Conservation (phyloP, 2,329 filamentous ascomycete species). For the Pleurostoma richardsiae region DNA sequence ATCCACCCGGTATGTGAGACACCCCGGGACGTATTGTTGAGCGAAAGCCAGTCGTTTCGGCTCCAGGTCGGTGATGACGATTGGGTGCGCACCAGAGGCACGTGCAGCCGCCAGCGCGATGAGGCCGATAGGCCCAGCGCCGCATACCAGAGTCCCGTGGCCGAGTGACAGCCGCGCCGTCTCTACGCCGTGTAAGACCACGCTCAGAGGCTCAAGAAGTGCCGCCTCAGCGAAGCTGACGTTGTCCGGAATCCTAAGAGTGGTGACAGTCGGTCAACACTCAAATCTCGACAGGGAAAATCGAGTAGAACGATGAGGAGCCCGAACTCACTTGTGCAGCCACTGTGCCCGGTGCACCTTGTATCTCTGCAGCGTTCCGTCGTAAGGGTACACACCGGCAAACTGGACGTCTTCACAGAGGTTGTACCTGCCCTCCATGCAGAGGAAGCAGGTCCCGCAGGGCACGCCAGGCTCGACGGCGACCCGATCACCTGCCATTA, state of each 20-base stretch:
- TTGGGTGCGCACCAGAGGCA: slow-evolving; percentile 57
- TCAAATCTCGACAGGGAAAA: slow-evolving; percentile 1
- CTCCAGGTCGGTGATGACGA: slow-evolving; percentile 61
- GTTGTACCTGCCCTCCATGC: slow-evolving; percentile 56
- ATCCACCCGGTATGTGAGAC: slow-evolving; percentile 49
- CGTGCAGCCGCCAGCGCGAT: slow-evolving; percentile 51
- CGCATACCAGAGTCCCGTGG: slow-evolving; percentile 50
- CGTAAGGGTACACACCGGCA: slow-evolving; percentile 55
- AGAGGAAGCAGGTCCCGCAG: slow-evolving; percentile 56
- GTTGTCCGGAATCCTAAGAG: slow-evolving; percentile 41
- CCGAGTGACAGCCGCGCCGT: slow-evolving; percentile 49
- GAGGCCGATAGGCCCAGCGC: slow-evolving; percentile 60
- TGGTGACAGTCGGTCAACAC: neutral
- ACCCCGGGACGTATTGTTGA: slow-evolving; percentile 48
- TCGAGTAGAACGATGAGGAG: neutral
- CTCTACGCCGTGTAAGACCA: slow-evolving; percentile 57
- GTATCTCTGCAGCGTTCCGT: slow-evolving; percentile 56
- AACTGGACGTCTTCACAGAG: slow-evolving; percentile 59
- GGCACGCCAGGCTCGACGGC: slow-evolving; percentile 63
- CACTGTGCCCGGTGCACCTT: slow-evolving; percentile 58
- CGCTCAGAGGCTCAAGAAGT: slow-evolving; percentile 59
- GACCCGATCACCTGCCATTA: slow-evolving; percentile 50
- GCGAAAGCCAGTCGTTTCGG: slow-evolving; percentile 51
- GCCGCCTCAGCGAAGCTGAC: slow-evolving; percentile 55
- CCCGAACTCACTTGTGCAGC: slow-evolving; percentile 39